Base-by-base conservation (phyloP, 495 filamentous ascomycete species). In the Daldinia bambusicola region DNA sequence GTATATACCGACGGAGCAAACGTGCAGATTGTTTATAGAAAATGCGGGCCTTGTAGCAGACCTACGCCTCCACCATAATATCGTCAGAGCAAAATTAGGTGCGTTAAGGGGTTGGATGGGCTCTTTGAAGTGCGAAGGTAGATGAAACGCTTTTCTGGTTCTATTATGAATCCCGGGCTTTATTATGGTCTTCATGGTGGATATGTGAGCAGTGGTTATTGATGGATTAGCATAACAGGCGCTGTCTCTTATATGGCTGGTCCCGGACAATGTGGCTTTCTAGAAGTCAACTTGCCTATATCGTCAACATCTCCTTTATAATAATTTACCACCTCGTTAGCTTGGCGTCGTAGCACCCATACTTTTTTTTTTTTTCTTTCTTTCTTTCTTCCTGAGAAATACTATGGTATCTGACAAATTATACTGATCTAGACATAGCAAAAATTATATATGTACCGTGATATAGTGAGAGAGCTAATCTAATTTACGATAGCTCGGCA, bases 1-100 rank as follows among this genome's bases (percentile, higher is more conserved):
- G 52, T 55, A 32, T 55, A 55, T n/a, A 55, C 52, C 52, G 52
- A 55, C 18, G 52, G 52, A 18, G 52, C 52, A 6, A 55, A 55
- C 18, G 52, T 55, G 31, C 52, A 55, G 30, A 55, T 55, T 55
- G 32, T 55, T 36, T 55, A 55, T 36, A 34, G 30, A 20, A 55
- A 32, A 55, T 55, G 52, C 52, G 52, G 52, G 52, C 52, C 52
- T 18, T 55, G 52, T 7, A 55, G 52, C 32, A 32, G 52, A 34
- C 52, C 52, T 55, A 55, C 52, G 18, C 52, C 52, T 55, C 52
- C 52, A 14, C 52, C 52, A 8, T 55, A 31, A 55, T 55, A 36
- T 36, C 32, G 8, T 55, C n/a, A 6, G 18, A 20, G 4, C 43
- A 10, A 5, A 22, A 7, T 48, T 9, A 26, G 26, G 18, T 18